phyloP scores from a whole-genome alignment of 148 eudicot species.

The Salicornia ramosissima region DNA sequence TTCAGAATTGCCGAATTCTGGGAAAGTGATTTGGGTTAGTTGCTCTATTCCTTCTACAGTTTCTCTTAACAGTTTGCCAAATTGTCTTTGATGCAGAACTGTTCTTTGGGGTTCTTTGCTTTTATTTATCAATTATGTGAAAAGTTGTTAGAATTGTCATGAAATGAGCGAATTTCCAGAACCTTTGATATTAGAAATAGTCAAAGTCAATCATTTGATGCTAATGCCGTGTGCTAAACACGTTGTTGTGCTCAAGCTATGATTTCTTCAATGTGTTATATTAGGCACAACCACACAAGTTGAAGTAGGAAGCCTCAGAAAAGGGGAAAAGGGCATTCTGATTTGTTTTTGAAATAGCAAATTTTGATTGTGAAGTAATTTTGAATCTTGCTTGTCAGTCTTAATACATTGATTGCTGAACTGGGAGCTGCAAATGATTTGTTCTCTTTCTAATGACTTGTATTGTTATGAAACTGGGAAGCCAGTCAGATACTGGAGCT shows the following conservation, averaged over 20 bases:
- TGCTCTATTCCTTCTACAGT: conserved; percentile 12
- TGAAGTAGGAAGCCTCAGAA: not conserved
- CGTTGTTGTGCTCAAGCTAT: too few species aligned
- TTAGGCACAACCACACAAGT: too few species aligned
- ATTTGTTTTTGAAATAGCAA: not conserved
- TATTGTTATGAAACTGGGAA: not conserved
- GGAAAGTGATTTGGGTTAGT: conserved; percentile 81
- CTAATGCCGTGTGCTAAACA: not conserved
- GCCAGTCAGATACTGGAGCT: not conserved
- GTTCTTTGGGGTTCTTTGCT: conserved; percentile 11
- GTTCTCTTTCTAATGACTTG: not conserved
- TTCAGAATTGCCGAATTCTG: conserved; percentile 35
- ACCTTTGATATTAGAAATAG: not conserved
- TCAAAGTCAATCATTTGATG: not conserved
- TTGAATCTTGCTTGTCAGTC: not conserved
- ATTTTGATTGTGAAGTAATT: not conserved
- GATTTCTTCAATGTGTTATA: too few species aligned
- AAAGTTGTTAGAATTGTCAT: not conserved
- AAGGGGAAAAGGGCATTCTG: not conserved
- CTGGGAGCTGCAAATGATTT: conserved; percentile 5
- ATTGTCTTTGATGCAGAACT: not conserved
- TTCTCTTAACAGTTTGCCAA: not conserved
- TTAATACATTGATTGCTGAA: not conserved
- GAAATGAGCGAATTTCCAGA: not conserved
- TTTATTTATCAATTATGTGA: not conserved